A percentile compares a stretch with the other conserved stretches of the same genome.
Evolutionary conservation across 306 rosid species (phyloP).

Genomic region (Corylus americana): DNA sequence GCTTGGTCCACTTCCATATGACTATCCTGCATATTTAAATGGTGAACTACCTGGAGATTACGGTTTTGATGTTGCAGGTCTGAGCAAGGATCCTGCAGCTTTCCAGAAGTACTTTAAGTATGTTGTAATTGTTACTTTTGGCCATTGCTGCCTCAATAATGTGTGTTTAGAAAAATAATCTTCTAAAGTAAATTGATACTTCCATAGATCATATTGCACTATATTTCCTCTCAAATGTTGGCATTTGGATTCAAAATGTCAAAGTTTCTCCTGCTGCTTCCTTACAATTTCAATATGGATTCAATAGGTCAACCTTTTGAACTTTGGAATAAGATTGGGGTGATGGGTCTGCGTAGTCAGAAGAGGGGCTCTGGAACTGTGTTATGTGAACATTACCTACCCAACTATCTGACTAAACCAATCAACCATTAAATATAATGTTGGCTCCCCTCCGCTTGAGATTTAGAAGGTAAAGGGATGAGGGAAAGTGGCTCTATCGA

Average conservation of each 20-base stretch:
- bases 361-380: background rate
- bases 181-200: background rate
- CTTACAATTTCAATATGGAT: background rate
- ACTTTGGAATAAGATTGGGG: background rate
- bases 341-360: background rate
- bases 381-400: background rate
- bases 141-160: conserved; percentile 21
- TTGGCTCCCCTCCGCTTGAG: too few relatives aligned
- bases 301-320: background rate
- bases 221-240: background rate
- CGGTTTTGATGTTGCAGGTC: conserved; percentile 80
- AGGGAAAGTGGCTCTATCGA: too few relatives aligned
- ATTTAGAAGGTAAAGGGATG: too few relatives aligned
- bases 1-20: conserved; percentile 92
- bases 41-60: conserved; percentile 95
- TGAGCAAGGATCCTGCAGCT: conserved; percentile 70
- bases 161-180: conserved; percentile 15
- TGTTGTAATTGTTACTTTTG: conserved; percentile 23
- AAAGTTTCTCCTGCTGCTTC: background rate
- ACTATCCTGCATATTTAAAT: conserved; percentile 73
- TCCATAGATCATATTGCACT: background rate
- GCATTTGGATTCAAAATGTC: conserved; percentile 4
- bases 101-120: conserved; percentile 81
- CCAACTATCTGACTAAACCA: background rate
- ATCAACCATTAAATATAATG: background rate